These are phyloP conservation scores for Lecanicillium sp. DNA, from an alignment of 2,329 filamentous ascomycete genomes.

Conservation along the genomic window DNA sequence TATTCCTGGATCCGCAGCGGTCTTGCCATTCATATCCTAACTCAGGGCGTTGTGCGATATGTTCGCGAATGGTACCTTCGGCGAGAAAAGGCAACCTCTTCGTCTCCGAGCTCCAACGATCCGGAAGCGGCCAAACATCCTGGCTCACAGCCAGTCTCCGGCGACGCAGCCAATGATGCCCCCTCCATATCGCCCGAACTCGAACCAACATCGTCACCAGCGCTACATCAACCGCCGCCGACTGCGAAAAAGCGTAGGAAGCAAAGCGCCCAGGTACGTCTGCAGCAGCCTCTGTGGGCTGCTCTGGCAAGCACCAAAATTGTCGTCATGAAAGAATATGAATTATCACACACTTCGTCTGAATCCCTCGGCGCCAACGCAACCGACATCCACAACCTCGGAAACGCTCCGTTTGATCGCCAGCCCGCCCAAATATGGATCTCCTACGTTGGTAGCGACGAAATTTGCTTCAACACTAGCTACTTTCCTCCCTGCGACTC, in stretches of 20 bases:
- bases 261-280: constrained; percentile 83
- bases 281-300: constrained; percentile 88
- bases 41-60: constrained; percentile 63
- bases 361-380: constrained; percentile 68
- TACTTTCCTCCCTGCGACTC: constrained; percentile 37
- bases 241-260: constrained; percentile 78
- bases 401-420: constrained; percentile 63
- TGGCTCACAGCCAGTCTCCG: constrained; percentile 25
- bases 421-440: constrained; percentile 72
- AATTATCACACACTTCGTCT: constrained; percentile 67
- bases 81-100: constrained; percentile 44
- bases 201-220: constrained; percentile 4
- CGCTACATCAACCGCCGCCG: constrained; percentile 23
- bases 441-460: constrained; percentile 68
- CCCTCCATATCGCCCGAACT: neutral
- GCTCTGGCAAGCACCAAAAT: constrained; percentile 94
- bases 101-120: constrained; percentile 42
- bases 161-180: constrained; percentile 18
- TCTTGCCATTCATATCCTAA: constrained; percentile 66
- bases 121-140: constrained; percentile 52
- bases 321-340: constrained; percentile 86
- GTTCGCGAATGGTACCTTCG: constrained; percentile 61
- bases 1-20: constrained; percentile 61
- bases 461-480: constrained; percentile 69
- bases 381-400: constrained; percentile 69